phyloP scores from a whole-genome alignment of 2,329 filamentous ascomycete genomes.

The Penicillium decumbens region DNA sequence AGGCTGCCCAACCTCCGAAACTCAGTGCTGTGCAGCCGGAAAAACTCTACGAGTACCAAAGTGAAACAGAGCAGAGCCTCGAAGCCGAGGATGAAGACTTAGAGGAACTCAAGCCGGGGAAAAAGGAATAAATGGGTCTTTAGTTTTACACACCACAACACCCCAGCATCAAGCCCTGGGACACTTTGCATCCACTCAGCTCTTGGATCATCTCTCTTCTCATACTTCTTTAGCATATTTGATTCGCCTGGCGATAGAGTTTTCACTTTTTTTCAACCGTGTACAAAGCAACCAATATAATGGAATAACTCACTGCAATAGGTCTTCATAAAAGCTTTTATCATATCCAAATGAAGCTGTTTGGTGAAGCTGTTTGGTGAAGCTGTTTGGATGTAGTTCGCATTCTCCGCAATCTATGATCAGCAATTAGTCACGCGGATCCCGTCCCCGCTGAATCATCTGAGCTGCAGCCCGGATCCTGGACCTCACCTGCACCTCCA shows the following conservation, averaged over 20 bases:
- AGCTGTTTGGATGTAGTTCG: not conserved
- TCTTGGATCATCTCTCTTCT: slow-evolving; percentile 9
- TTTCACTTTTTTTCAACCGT: slow-evolving; percentile 1
- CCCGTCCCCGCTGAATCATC: slow-evolving; percentile 13
- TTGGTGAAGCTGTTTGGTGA: too few relatives aligned
- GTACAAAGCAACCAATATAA: slow-evolving; percentile 16
- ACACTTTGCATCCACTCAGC: slow-evolving; percentile 5
- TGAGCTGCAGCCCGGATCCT: slow-evolving; percentile 3
- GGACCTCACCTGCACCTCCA: not conserved
- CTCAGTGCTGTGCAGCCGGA: slow-evolving; percentile 42
- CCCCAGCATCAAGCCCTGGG: not conserved
- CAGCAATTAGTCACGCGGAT: slow-evolving; percentile 7
- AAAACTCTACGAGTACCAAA: slow-evolving; percentile 48
- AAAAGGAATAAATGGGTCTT: slow-evolving; percentile 16
- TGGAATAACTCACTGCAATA: not conserved
- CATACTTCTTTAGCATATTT: slow-evolving; percentile 7
- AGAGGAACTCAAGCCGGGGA: slow-evolving; percentile 17
- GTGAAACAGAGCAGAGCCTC: slow-evolving; percentile 32
- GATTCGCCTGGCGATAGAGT: slow-evolving; percentile 16
- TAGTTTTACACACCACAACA: not conserved
- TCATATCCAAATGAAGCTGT: not conserved
- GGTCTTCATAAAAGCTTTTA: not conserved
- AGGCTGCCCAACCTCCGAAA: slow-evolving; percentile 38
- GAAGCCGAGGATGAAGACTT: slow-evolving; percentile 29
- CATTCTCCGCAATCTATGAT: slow-evolving; percentile 5